Evolutionary conservation across 371 early-diverging fungal genomes (phyloP).

Genomic region (Umbelopsis sp.): DNA sequence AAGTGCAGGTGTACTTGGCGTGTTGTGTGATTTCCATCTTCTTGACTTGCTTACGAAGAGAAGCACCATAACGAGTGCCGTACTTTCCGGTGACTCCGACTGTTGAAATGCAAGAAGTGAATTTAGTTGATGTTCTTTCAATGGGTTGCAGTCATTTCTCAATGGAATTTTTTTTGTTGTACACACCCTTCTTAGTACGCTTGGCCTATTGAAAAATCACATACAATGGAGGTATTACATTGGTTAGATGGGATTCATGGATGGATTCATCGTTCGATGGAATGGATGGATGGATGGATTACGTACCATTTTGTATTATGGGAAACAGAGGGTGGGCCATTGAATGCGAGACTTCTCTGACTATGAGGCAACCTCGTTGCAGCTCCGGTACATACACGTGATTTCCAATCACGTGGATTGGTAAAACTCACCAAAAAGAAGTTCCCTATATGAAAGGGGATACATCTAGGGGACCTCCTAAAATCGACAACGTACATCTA

Average conservation of each 20-base stretch:
- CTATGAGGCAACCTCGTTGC: too few species aligned
- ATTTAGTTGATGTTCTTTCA: neutral
- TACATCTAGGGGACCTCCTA: too few species aligned
- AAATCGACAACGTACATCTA: too few species aligned
- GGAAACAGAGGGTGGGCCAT: slow-evolving; percentile 11
- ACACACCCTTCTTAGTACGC: slow-evolving; percentile 95
- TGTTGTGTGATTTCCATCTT: slow-evolving; percentile 99
- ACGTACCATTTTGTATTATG: slow-evolving; percentile 23
- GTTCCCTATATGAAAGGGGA: too few species aligned
- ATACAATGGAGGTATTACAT: neutral
- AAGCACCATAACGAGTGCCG: slow-evolving; percentile 99
- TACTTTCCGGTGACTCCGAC: slow-evolving; percentile 99
- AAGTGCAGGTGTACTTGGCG: slow-evolving; percentile 98
- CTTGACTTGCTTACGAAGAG: slow-evolving; percentile 99
- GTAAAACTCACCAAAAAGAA: too few species aligned
- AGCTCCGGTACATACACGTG: neutral
- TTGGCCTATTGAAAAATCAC: slow-evolving; percentile 72
- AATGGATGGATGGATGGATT: slow-evolving; percentile 30
- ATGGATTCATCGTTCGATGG: slow-evolving; percentile 19
- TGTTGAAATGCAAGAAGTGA: slow-evolving; percentile 9
- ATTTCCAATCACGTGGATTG: neutral
- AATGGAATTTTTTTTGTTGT: neutral
- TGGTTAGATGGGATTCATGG: slow-evolving; percentile 20
- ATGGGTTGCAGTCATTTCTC: neutral
- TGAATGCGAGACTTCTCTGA: neutral